Conservation (phyloP, 129 eudicot species). For the Pulicaria dysenterica region DNA sequence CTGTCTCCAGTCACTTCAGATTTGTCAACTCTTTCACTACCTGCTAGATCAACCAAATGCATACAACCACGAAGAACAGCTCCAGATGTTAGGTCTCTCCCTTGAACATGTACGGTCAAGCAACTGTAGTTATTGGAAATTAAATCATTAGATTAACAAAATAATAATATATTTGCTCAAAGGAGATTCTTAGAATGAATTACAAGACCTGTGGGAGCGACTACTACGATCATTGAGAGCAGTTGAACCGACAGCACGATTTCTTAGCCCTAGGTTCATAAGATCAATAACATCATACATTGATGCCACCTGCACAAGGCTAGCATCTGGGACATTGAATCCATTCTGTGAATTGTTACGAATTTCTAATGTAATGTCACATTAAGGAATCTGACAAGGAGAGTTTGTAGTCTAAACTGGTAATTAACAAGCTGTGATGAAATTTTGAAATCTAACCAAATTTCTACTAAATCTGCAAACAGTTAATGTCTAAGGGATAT, state of each 20-base stretch:
- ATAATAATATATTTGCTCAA: neutral
- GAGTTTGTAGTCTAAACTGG: slow-evolving; percentile 4
- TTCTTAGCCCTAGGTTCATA: slow-evolving; percentile 82
- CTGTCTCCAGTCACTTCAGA: slow-evolving; percentile 97
- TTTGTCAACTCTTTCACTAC: slow-evolving; percentile 97
- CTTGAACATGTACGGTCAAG: slow-evolving; percentile 98
- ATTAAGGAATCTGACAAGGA: slow-evolving; percentile 46
- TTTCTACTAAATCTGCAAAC: neutral
- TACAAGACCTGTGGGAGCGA: slow-evolving; percentile 91
- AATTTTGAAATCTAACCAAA: neutral
- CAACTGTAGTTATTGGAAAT: slow-evolving; percentile 55
- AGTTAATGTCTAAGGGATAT: neutral
- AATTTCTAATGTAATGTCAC: slow-evolving; percentile 74
- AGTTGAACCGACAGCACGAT: slow-evolving; percentile 94
- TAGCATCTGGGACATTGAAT: slow-evolving; percentile 95
- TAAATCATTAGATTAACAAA: slow-evolving; percentile 23
- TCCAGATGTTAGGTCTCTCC: slow-evolving; percentile 88
- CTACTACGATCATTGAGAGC: slow-evolving; percentile 99
- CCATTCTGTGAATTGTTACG: slow-evolving; percentile 94
- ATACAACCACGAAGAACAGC: slow-evolving; percentile 84
- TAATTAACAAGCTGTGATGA: neutral
- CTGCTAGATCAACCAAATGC: slow-evolving; percentile 99
- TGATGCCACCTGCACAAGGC: slow-evolving; percentile 76
- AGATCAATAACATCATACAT: slow-evolving; percentile 79
- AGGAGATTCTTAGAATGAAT: slow-evolving; percentile 18